Conservation (phyloP, 495 filamentous ascomycete species). For the Tuber umbilicatum region DNA sequence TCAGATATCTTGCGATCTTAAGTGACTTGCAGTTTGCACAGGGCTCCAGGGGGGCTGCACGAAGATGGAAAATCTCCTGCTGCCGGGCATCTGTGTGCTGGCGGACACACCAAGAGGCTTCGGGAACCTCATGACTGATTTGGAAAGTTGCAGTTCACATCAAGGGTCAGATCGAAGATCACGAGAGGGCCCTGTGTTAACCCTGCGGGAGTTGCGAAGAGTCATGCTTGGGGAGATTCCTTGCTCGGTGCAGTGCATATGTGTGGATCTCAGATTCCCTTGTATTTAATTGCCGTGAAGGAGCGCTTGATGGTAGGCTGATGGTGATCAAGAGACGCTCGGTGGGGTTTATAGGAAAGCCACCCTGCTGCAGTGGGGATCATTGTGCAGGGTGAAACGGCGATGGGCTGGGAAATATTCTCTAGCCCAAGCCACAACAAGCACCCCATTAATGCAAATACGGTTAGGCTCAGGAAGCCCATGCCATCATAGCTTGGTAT, state of each 20-base stretch:
- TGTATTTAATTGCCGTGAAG: not conserved
- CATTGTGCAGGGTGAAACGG: not conserved
- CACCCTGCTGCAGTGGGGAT: not conserved
- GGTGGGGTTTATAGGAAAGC: not conserved
- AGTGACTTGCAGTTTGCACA: not conserved
- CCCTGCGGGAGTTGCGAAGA: not conserved
- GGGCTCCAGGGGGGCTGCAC: not conserved
- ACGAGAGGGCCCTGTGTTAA: not conserved
- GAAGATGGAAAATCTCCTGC: not conserved
- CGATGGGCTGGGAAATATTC: not conserved
- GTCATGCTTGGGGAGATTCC: not conserved
- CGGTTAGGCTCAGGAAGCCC: not conserved
- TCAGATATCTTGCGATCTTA: not conserved
- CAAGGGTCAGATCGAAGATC: not conserved
- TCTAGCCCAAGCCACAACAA: not conserved
- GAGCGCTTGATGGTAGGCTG: not conserved
- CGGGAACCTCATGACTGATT: not conserved
- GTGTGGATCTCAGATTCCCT: not conserved
- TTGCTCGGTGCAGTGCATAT: not conserved
- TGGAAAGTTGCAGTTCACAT: not conserved
- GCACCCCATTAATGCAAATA: not conserved
- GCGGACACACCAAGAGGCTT: not conserved
- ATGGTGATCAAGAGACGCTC: not conserved
- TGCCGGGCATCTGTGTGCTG: not conserved
- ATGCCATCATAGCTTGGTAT: not conserved